A percentile compares a stretch with the other conserved stretches of the same genome.
These are phyloP conservation scores for Phylloporus rhodoxanthus DNA, from an alignment of 768 basidiomycete genomes.

Conservation along the genomic window DNA sequence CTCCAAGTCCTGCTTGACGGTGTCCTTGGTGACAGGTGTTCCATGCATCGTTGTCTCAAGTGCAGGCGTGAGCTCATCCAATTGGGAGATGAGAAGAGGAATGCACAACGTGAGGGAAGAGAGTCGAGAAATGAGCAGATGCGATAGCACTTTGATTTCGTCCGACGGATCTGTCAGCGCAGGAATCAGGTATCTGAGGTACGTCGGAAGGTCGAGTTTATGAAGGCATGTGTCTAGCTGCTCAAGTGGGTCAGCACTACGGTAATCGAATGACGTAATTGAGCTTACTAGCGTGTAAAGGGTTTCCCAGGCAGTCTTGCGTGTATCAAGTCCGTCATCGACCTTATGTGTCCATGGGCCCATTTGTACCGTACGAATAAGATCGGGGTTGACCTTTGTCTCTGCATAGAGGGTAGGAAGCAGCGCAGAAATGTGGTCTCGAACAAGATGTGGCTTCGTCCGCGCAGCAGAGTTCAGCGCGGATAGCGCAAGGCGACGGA, in stretches of 20 bases:
- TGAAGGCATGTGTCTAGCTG: conserved; percentile 88
- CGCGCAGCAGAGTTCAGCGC: conserved; percentile 92
- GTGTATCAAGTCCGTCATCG: conserved; percentile 92
- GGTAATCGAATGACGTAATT: background rate
- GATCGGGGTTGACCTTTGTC: conserved; percentile 69
- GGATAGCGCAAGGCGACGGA: conserved; percentile 84
- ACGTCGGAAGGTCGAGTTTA: conserved; percentile 82
- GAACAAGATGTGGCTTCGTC: conserved; percentile 87
- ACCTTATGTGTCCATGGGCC: conserved; percentile 96
- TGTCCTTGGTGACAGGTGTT: conserved; percentile 84
- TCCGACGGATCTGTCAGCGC: conserved; percentile 88
- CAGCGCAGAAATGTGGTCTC: conserved; percentile 71
- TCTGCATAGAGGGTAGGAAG: conserved; percentile 83
- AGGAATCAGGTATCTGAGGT: conserved; percentile 72
- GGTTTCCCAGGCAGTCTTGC: conserved; percentile 96
- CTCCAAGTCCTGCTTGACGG: conserved; percentile 89
- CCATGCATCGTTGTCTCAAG: conserved; percentile 90
- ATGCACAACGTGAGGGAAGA: conserved; percentile 56
- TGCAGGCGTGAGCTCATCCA: conserved; percentile 80
- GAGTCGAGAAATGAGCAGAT: conserved; percentile 92
- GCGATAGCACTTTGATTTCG: conserved; percentile 94
- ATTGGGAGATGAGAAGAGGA: conserved; percentile 45
- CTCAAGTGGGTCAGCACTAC: background rate
- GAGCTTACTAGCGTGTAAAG: conserved; percentile 84
- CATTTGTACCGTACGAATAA: conserved; percentile 92